A percentile compares a stretch with the other conserved stretches of the same genome.
Conservation (phyloP, 176 grass and related monocot species). For the Secale cereale region DNA sequence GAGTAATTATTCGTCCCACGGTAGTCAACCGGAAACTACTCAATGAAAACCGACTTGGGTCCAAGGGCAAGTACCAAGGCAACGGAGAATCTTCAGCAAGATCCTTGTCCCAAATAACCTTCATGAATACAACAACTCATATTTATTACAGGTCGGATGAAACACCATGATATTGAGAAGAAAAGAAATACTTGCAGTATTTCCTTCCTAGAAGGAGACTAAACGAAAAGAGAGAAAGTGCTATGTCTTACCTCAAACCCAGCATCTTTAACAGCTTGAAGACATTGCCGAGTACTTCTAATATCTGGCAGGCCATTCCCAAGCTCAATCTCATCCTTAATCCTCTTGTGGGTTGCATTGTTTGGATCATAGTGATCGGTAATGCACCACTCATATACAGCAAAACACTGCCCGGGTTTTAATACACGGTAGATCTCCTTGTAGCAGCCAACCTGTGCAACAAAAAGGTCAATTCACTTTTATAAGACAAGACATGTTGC, state of each 20-base stretch:
- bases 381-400: slow-evolving; percentile 92
- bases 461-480: slow-evolving; percentile 18
- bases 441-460: slow-evolving; percentile 80
- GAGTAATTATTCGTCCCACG: slow-evolving; percentile 73
- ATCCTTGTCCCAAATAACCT: slow-evolving; percentile 94
- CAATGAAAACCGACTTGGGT: slow-evolving; percentile 69
- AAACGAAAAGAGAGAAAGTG: not conserved
- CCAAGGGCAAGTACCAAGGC: slow-evolving; percentile 93
- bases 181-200: slow-evolving; percentile 9
- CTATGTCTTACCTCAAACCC: slow-evolving; percentile 74
- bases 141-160: not conserved
- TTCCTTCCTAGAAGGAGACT: slow-evolving; percentile 1
- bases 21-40: slow-evolving; percentile 91
- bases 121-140: slow-evolving; percentile 27
- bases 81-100: slow-evolving; percentile 78
- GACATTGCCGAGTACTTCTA: slow-evolving; percentile 74
- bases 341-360: slow-evolving; percentile 80
- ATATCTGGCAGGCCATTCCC: slow-evolving; percentile 92
- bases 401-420: slow-evolving; percentile 95
- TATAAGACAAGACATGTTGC: slow-evolving; percentile 37
- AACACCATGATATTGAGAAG: slow-evolving; percentile 24
- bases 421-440: slow-evolving; percentile 91
- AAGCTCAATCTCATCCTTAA: slow-evolving; percentile 87
- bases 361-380: slow-evolving; percentile 77
- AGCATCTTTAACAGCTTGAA: slow-evolving; percentile 85